Base-by-base conservation (phyloP, 768 basidiomycete genomes). In the Xanthoconium stramineum region DNA sequence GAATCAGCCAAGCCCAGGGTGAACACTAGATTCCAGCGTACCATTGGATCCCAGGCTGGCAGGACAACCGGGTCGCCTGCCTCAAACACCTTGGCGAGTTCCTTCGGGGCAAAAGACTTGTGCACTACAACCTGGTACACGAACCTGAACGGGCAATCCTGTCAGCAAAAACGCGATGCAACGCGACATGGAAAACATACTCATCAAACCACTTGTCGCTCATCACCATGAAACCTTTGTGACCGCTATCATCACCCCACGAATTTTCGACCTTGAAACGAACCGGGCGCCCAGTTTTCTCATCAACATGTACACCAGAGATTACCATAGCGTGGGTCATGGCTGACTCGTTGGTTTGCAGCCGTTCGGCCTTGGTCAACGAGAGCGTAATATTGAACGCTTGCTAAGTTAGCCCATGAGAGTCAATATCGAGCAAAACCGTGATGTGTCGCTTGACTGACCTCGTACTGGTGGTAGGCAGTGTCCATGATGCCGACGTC, bases 261-360 rank as follows among this genome's bases (percentile, higher is more conserved):
- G 87, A 89, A 76, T 98, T 98, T 79, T 98, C 96, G 19, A 98
- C 91, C 73, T 93, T 92, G 81, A 93, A 98, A n/a, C 93, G 82
- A 19, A 95, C 72, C 0, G 94, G 87, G 55, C 81, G 83, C 50
- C 91, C 92, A 3, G 71, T 68, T 52, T 69, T 74, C 13, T 75
- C 71, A 65, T 95, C 94, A 47, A 97, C 75, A 67, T 98, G 95
- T 17, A 95, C 95, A 17, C 83, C 95, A 17, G 89, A 86, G 69
- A 98, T 95, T 42, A 96, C 92, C 60, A 72, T 72, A 3, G 93
- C 93, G 69, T 98, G 95, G 1, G 94, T 98, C 94, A 97, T 96
- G 33, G 87, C 70, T 0, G 89, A 91, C 65, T 98, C 94, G 51
- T 84, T 83, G 19, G 86, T 85, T 64, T 85, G 82, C 37, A 98